Evolutionary conservation across 75 land plant species (phyloP), one percentile per base, ranked within the genome.

Genomic region (Picea glauca): DNA sequence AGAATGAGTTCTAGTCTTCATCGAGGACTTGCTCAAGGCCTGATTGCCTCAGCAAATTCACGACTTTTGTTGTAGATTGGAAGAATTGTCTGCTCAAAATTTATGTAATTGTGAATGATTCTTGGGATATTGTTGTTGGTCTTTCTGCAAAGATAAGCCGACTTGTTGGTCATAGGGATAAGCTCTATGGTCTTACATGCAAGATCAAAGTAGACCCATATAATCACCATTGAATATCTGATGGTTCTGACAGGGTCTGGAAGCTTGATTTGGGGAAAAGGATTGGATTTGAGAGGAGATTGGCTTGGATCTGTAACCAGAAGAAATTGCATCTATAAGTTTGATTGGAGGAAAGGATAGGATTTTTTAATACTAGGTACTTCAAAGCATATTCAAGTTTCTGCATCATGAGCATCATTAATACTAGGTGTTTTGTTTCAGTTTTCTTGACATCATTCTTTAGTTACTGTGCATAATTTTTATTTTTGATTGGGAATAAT

Each of bases 241-340:
- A 76, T 26, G 79, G 65, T 38, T 79, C 79, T n/a, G 78, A 79
- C 13, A 79, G 77, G 60, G 82, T 81, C 32, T 81, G 82, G 82
- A 40, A 66, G 82, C 79, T 81, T 15, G 63, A 80, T 60, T 15
- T 80, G 62, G 79, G 77, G 12, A 78, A 74, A 43, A 74, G 8
- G 13, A 56, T 13, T 33, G 78, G 59, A 23, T n/a, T 17, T 21
- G 76, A 26, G 23, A 26, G 26, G 13, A 31, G 66, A 31, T 64
- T 64, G 66, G 66, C 35, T 64, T 64, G 66, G 31, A 31, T 64
- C 66, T 64, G 66, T 31, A 15, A 64, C 31, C 33, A 64, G 66
- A 64, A 64, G 66, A 64, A 64, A 64, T 31, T 13, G 66, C 66
- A 31, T 64, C 26, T 14, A 2, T 2, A 15, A 64, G 66, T 64